These are phyloP conservation scores for Aureobasidium sp. DNA, from an alignment of 2,329 filamentous ascomycete species.

Conservation along the genomic window DNA sequence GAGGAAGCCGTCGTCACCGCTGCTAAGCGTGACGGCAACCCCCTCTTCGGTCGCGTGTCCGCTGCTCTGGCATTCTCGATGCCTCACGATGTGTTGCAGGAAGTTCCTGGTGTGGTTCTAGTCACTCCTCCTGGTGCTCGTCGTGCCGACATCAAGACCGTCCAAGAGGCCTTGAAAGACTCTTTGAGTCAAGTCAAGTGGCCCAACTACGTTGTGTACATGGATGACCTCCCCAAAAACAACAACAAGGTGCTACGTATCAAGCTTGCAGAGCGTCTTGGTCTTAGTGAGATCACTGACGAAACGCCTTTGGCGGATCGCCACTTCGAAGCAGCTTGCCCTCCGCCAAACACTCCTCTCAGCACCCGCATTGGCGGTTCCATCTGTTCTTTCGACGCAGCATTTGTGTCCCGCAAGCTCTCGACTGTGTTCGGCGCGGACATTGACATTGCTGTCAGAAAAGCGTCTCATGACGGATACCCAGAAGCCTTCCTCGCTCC, in stretches of 20 bases:
- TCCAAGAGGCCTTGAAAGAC: conserved; percentile 42
- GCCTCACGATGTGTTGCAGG: conserved; percentile 47
- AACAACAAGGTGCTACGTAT: conserved; percentile 54
- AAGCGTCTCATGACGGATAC: conserved; percentile 23
- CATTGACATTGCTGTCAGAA: conserved; percentile 24
- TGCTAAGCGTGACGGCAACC: conserved; percentile 35
- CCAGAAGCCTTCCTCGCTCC: conserved; percentile 31
- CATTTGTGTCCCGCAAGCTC: conserved; percentile 13
- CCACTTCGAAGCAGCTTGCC: conserved; percentile 47
- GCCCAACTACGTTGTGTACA: conserved; percentile 47
- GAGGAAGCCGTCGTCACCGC: conserved; percentile 49
- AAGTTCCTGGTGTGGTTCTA: conserved; percentile 48
- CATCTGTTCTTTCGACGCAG: conserved; percentile 24
- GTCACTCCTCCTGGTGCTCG: conserved; percentile 41
- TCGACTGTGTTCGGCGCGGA: conserved; percentile 14
- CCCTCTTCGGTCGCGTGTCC: conserved; percentile 41
- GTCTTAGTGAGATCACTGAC: conserved; percentile 40
- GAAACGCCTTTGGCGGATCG: conserved; percentile 37
- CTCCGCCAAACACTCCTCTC: conserved; percentile 42
- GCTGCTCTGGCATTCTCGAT: conserved; percentile 50
- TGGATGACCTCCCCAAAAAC: conserved; percentile 50
- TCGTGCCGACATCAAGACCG: conserved; percentile 41
- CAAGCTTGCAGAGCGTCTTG: conserved; percentile 43
- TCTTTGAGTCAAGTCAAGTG: conserved; percentile 48
- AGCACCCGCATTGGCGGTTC: conserved; percentile 34